phyloP scores from a whole-genome alignment of 352 stramenopile genomes.

The Globisporangium okanoganense region DNA sequence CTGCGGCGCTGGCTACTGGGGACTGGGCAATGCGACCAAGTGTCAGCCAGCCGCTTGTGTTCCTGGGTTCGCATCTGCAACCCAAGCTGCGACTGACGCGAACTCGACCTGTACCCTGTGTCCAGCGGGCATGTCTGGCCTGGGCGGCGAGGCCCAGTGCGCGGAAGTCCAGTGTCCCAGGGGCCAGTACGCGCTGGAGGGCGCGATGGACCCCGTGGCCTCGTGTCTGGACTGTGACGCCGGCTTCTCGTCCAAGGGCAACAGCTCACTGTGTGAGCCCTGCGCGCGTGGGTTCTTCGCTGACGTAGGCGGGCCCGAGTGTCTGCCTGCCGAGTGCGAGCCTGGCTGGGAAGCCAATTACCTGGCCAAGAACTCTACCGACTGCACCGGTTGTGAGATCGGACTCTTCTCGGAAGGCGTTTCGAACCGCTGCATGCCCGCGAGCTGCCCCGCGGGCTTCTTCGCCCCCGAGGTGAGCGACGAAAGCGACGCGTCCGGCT shows the following conservation, averaged over 20 bases:
- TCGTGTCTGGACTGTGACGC: constrained; percentile 29
- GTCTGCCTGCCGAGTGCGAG: constrained; percentile 29
- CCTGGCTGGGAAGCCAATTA: constrained; percentile 35
- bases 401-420: constrained; percentile 38
- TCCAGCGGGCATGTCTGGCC: constrained; percentile 26
- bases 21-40: constrained; percentile 21
- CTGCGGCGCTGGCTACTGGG: constrained; percentile 34
- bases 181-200: constrained; percentile 24
- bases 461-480: constrained; percentile 30
- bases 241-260: constrained; percentile 34
- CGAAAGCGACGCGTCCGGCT: constrained; percentile 18
- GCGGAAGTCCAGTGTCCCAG: constrained; percentile 25
- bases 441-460: constrained; percentile 32
- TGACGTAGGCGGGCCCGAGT: constrained; percentile 16
- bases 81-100: constrained; percentile 21
- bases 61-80: constrained; percentile 23
- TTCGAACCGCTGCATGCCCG: constrained; percentile 23
- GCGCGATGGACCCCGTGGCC: constrained; percentile 21
- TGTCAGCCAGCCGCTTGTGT: constrained; percentile 26
- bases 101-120: constrained; percentile 29
- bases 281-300: constrained; percentile 31
- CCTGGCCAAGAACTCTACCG: constrained; percentile 29
- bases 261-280: constrained; percentile 27
- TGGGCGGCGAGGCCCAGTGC: constrained; percentile 30
- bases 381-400: constrained; percentile 43